These are phyloP conservation scores for Begonia peltatifolia DNA, from an alignment of 306 rosid genomes.

Conservation along the genomic window DNA sequence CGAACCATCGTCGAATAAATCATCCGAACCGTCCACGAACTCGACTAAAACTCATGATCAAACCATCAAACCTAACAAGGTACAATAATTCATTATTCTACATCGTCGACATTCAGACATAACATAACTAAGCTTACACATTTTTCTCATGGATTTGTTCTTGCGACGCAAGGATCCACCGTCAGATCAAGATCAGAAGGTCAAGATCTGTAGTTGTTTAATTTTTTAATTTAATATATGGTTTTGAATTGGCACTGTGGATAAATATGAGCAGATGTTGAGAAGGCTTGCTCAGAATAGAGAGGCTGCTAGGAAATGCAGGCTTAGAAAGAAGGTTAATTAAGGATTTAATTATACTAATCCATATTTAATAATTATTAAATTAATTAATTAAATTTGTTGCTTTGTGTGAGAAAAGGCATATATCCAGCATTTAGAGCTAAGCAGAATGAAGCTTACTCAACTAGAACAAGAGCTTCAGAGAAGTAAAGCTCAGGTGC, in stretches of 20 bases:
- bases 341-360: background rate
- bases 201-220: background rate
- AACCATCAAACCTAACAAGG: conserved; percentile 40
- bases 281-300: conserved; percentile 99
- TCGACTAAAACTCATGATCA: background rate
- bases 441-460: conserved; percentile 87
- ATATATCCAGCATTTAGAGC: conserved; percentile 87
- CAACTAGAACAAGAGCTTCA: conserved; percentile 92
- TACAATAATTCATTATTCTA: background rate
- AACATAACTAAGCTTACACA: too few relatives aligned
- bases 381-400: background rate
- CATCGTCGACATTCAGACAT: too few relatives aligned
- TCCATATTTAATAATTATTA: background rate
- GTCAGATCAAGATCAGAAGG: too few relatives aligned
- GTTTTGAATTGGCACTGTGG: background rate
- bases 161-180: too few relatives aligned
- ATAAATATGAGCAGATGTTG: conserved; percentile 35
- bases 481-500: conserved; percentile 69
- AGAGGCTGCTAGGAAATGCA: conserved; percentile 98
- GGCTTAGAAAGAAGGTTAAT: conserved; percentile 84
- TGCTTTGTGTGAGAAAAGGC: conserved; percentile 36
- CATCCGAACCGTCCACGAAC: background rate
- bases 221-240: too few relatives aligned
- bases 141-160: too few relatives aligned
- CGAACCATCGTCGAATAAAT: conserved; percentile 26